phyloP scores from a whole-genome alignment of 2,329 filamentous ascomycete genomes.

The Verticillium alfalfae region DNA sequence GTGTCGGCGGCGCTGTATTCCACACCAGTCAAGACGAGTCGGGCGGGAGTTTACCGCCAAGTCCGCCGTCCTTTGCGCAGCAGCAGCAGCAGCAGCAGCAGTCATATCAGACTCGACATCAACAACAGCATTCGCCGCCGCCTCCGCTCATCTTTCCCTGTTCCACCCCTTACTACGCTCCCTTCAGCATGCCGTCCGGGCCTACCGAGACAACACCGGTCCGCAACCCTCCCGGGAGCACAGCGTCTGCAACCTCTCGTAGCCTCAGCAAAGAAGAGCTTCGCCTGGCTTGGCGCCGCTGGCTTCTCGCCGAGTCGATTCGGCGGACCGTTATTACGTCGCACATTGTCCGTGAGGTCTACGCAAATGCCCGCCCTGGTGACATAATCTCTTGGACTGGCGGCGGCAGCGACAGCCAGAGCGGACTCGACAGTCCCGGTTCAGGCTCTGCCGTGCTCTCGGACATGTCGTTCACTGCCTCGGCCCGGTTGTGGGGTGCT shows the following conservation, averaged over 20 bases:
- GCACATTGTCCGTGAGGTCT: constrained; percentile 11
- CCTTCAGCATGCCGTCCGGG: neutral
- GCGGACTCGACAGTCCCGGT: neutral
- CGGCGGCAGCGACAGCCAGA: neutral
- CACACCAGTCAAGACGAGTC: constrained; percentile 2
- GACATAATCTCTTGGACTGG: constrained; percentile 2
- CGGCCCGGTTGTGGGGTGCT: constrained; percentile 11
- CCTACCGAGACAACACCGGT: neutral
- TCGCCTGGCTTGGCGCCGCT: constrained; percentile 11
- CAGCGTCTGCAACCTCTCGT: neutral
- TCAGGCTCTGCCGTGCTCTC: constrained; percentile 1
- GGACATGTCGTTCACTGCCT: constrained; percentile 12
- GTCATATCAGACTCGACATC: neutral
- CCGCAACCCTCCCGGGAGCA: neutral
- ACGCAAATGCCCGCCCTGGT: constrained; percentile 8
- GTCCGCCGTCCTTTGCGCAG: neutral
- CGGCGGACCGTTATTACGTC: constrained; percentile 10
- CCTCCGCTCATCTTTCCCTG: neutral
- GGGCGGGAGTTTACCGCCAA: neutral
- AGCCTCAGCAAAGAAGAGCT: constrained; percentile 6
- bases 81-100: constrained; percentile 2
- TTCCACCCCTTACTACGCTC: neutral
- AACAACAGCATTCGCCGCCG: neutral
- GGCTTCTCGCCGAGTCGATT: constrained; percentile 12
- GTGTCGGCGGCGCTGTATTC: constrained; percentile 8